Evolutionary conservation across 345 rosid genomes (phyloP), one percentile per base, ranked within the genome.

Genomic region (Corchorus capsularis): DNA sequence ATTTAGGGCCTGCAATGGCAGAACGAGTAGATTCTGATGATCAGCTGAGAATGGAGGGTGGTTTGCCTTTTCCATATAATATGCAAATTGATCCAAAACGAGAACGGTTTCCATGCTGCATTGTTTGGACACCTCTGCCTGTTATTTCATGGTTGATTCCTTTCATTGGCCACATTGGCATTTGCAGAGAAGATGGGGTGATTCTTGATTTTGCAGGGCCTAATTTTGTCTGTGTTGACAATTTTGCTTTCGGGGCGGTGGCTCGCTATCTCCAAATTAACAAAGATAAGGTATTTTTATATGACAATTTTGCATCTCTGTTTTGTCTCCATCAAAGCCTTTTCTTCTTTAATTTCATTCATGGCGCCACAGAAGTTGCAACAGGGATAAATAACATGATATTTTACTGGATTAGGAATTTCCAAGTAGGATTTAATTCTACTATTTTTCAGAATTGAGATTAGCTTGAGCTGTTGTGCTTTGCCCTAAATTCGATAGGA

Each of bases 171-270:
- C 98, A 93, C 65, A 74, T 87, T 17, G 98, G 96, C 43, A 95
- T 92, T 19, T 93, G 98, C 85, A 84, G 96, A 85, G 96, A 93
- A 86, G 98, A 95, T 82, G 99, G 98, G 17, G 89, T 92, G 39
- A 90, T 93, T 71, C 84, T 92, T 69, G 99, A 93, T 82, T 93
- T 95, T 80, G 98, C 98, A 15, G 99, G 99, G 69, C 97, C 99
- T 47, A 92, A 95, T 83, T 93, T 90, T 41, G 97, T 95, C 6
- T 93, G 89, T 53, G 93, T 93, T 11, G 98, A 95, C 78, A 89
- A 88, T 70, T 93, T 95, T 63, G 81, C 98, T 16, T 93, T 95
- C 74, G 99, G 98, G 19, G 82, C 94, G 11, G 92, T 86, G 4
- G 71, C 92, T 82, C 94, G 98, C 52, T 93, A 90, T 78, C 57